These are phyloP conservation scores for Arthromyces matolae DNA, from an alignment of 768 basidiomycete species.

Conservation along the genomic window DNA sequence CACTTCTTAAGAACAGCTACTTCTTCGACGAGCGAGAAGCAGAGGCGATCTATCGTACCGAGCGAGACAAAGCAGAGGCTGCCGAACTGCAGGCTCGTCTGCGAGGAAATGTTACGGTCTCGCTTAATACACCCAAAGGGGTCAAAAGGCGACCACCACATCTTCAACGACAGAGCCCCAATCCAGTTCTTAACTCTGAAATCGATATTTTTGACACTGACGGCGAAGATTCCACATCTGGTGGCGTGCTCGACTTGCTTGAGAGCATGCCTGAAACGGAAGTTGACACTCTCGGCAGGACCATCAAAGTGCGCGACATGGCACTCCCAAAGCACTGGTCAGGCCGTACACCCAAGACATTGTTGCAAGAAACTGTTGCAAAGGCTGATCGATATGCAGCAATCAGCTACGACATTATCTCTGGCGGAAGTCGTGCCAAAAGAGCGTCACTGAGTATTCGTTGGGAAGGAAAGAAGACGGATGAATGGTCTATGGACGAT, in stretches of 20 bases:
- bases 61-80: slow-evolving; percentile 48
- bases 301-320: slow-evolving; percentile 65
- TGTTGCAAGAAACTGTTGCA: slow-evolving; percentile 64
- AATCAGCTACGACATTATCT: slow-evolving; percentile 61
- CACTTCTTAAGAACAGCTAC: slow-evolving; percentile 51
- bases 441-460: slow-evolving; percentile 69
- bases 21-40: slow-evolving; percentile 72
- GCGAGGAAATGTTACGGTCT: slow-evolving; percentile 18
- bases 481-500: slow-evolving; percentile 80
- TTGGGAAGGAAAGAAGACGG: slow-evolving; percentile 60
- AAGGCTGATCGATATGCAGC: slow-evolving; percentile 75
- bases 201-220: slow-evolving; percentile 53
- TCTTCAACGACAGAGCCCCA: slow-evolving; percentile 15
- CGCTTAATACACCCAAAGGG: neutral
- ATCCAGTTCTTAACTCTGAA: neutral
- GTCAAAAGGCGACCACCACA: slow-evolving; percentile 15
- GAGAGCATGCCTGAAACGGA: slow-evolving; percentile 60
- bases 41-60: slow-evolving; percentile 48
- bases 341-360: slow-evolving; percentile 71
- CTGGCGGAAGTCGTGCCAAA: slow-evolving; percentile 69
- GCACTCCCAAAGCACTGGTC: slow-evolving; percentile 79
- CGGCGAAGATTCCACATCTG: slow-evolving; percentile 41
- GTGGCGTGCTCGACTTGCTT: slow-evolving; percentile 71
- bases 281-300: slow-evolving; percentile 50
- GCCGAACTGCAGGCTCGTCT: slow-evolving; percentile 41